A percentile compares a stretch with the other conserved stretches of the same genome.
Conservation (phyloP, 2,329 filamentous ascomycete species). For the Lachnellula willkommii region DNA sequence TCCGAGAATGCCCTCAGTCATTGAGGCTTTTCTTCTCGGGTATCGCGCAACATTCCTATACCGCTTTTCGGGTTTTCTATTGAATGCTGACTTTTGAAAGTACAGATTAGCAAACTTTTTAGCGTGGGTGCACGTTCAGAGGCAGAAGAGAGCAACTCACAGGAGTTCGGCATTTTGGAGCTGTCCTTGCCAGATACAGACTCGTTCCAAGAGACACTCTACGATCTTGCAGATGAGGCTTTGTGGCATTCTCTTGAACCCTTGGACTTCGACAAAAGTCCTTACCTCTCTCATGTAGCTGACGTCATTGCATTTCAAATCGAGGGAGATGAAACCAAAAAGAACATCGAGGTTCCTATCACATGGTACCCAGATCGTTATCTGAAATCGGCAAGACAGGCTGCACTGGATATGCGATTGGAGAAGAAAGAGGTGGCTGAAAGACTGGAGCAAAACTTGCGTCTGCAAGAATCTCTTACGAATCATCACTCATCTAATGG, state of each 20-base stretch:
- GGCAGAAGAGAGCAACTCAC: constrained; percentile 11
- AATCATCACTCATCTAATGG: constrained; percentile 13
- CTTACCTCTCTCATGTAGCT: constrained; percentile 34
- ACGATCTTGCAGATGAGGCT: constrained; percentile 31
- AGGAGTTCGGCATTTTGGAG: constrained; percentile 29
- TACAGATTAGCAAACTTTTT: constrained; percentile 18
- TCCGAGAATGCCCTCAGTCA: neutral
- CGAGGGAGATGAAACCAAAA: constrained; percentile 36
- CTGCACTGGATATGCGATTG: constrained; percentile 40
- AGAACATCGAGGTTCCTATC: constrained; percentile 45
- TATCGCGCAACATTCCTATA: neutral
- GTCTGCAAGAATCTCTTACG: constrained; percentile 26
- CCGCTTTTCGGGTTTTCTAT: neutral
- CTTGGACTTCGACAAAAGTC: constrained; percentile 18
- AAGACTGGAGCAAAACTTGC: constrained; percentile 24
- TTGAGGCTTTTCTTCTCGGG: neutral
- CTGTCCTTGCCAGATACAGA: constrained; percentile 23
- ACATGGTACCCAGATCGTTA: constrained; percentile 53
- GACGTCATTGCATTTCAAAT: constrained; percentile 48
- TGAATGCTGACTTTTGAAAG: neutral
- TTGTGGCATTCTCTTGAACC: constrained; percentile 24
- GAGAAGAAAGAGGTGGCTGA: constrained; percentile 25
- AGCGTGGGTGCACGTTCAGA: constrained; percentile 23
- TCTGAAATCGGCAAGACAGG: constrained; percentile 39
- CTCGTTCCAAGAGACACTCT: constrained; percentile 26